A percentile compares a stretch with the other conserved stretches of the same genome.
These are phyloP conservation scores for Vigna nakashimae DNA, from an alignment of 306 rosid genomes.

Conservation along the genomic window DNA sequence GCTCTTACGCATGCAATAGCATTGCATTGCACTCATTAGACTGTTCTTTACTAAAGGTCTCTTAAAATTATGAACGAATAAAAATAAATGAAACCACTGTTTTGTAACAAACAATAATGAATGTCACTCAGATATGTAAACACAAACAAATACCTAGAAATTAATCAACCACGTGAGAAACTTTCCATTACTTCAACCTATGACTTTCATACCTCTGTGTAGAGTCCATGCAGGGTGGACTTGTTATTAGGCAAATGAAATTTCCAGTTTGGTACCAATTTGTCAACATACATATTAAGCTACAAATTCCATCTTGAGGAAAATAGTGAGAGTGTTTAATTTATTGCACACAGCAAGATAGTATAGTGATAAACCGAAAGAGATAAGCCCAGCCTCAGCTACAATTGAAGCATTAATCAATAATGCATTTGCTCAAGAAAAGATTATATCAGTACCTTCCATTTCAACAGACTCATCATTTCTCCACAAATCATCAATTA, in stretches of 20 bases:
- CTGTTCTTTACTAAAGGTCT: background rate
- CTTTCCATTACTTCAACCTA: slow-evolving; percentile 16
- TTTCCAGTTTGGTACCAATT: slow-evolving; percentile 16
- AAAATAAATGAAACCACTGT: slow-evolving; percentile 7
- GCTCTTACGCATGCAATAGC: background rate
- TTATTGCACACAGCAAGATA: slow-evolving; percentile 17
- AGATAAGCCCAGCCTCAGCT: background rate
- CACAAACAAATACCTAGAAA: slow-evolving; percentile 23
- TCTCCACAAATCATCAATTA: slow-evolving; percentile 41
- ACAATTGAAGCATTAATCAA: slow-evolving; percentile 36
- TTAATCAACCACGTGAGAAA: slow-evolving; percentile 12
- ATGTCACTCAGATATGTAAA: slow-evolving; percentile 2
- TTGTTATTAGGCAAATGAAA: background rate
- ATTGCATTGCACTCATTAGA: slow-evolving; percentile 21
- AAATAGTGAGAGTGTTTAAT: background rate
- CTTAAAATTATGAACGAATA: background rate
- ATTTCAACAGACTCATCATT: slow-evolving; percentile 48
- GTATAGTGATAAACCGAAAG: slow-evolving; percentile 19
- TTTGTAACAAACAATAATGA: background rate
- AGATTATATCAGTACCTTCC: slow-evolving; percentile 55
- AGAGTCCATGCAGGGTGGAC: slow-evolving; percentile 24
- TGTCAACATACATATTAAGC: background rate
- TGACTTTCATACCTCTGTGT: slow-evolving; percentile 2
- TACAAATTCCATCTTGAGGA: slow-evolving; percentile 17
- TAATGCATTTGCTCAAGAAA: slow-evolving; percentile 25